These are phyloP conservation scores for Panicum miliaceum DNA, from an alignment of 176 grass and related monocot genomes.

Conservation along the genomic window DNA sequence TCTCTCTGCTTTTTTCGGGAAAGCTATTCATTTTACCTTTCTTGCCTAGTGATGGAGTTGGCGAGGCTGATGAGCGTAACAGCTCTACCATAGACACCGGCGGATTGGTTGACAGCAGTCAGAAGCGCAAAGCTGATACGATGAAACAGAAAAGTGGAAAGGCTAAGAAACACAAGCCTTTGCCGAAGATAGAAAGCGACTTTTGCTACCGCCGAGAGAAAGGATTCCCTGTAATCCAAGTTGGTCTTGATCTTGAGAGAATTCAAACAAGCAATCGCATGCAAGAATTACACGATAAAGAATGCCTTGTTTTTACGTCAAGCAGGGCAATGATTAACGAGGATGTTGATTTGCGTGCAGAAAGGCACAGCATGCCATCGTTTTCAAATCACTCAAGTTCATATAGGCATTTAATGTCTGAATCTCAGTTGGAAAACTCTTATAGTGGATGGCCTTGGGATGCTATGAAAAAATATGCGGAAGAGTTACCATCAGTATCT, in stretches of 20 bases:
- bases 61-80: slow-evolving; percentile 76
- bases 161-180: slow-evolving; percentile 72
- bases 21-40: slow-evolving; percentile 67
- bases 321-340: slow-evolving; percentile 40
- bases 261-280: slow-evolving; percentile 41
- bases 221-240: slow-evolving; percentile 86
- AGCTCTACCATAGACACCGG: slow-evolving; percentile 43
- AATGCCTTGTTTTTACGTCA: slow-evolving; percentile 56
- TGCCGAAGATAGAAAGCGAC: slow-evolving; percentile 57
- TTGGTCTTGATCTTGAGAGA: slow-evolving; percentile 63
- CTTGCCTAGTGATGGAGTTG: slow-evolving; percentile 81
- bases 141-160: slow-evolving; percentile 50
- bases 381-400: slow-evolving; percentile 45
- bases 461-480: slow-evolving; percentile 61
- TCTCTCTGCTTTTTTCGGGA: slow-evolving; percentile 70
- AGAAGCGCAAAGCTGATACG: slow-evolving; percentile 63
- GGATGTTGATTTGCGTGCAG: slow-evolving; percentile 35
- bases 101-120: slow-evolving; percentile 26
- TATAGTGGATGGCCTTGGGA: slow-evolving; percentile 77
- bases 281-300: slow-evolving; percentile 37
- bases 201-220: slow-evolving; percentile 79
- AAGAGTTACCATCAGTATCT: slow-evolving; percentile 49
- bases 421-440: slow-evolving; percentile 51
- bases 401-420: slow-evolving; percentile 49
- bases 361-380: background rate